phyloP scores from a whole-genome alignment of 495 filamentous ascomycete species.

The Neurospora intermedia region DNA sequence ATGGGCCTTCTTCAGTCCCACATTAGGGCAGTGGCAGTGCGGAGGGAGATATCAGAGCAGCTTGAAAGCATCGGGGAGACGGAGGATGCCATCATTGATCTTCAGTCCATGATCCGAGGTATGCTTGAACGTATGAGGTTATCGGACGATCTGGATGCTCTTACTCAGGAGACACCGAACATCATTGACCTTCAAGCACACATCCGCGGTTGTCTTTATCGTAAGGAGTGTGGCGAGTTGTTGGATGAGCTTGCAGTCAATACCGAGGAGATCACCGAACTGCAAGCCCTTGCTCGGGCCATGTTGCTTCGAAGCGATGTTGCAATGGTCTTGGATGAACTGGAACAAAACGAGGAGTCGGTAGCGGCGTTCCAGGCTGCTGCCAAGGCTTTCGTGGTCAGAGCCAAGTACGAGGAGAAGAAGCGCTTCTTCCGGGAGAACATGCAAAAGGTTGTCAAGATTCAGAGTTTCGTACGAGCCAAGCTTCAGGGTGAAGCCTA shows the following conservation, averaged over 20 bases:
- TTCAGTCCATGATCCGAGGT: constrained; percentile 40
- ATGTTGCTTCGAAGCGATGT: constrained; percentile 66
- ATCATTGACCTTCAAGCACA: constrained; percentile 62
- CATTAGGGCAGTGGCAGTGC: constrained; percentile 37
- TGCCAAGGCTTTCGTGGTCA: constrained; percentile 61
- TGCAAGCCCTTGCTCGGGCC: constrained; percentile 68
- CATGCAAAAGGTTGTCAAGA: constrained; percentile 98
- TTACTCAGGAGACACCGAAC: constrained; percentile 45
- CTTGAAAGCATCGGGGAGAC: constrained; percentile 30
- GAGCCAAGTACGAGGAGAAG: constrained; percentile 70
- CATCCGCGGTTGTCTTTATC: constrained; percentile 50
- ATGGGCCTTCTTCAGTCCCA: constrained; percentile 30
- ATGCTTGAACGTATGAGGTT: constrained; percentile 41
- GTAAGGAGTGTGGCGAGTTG: constrained; percentile 40
- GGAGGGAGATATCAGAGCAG: constrained; percentile 33
- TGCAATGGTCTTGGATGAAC: constrained; percentile 55
- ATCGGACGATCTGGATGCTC: constrained; percentile 40
- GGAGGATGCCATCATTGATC: constrained; percentile 30
- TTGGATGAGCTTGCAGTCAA: constrained; percentile 49
- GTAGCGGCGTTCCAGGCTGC: constrained; percentile 66
- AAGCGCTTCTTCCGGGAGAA: constrained; percentile 83
- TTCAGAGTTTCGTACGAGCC: constrained; percentile 89
- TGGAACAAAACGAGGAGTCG: constrained; percentile 70
- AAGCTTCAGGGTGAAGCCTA: constrained; percentile 96
- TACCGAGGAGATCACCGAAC: constrained; percentile 44